These are phyloP conservation scores for Auricularia sp. DNA, from an alignment of 768 basidiomycete genomes.

Conservation along the genomic window DNA sequence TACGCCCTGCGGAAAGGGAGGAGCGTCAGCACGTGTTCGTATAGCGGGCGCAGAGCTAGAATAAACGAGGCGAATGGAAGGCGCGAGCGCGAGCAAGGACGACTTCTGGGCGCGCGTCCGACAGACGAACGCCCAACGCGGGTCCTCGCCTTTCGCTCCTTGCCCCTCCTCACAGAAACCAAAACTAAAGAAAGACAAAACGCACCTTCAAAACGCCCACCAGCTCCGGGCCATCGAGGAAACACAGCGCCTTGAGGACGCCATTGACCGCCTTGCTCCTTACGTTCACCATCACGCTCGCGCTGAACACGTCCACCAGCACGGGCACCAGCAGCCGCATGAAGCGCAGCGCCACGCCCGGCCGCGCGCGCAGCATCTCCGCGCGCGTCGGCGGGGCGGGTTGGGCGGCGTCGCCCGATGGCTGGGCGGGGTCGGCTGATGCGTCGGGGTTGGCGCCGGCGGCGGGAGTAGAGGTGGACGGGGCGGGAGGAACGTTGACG, in stretches of 20 bases:
- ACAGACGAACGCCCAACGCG: too few species aligned
- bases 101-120: too few species aligned
- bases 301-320: conserved; percentile 97
- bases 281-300: conserved; percentile 81
- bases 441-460: conserved; percentile 4
- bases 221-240: conserved; percentile 68
- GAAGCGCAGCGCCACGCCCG: conserved; percentile 71
- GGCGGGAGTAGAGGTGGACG: too few species aligned
- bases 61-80: too few species aligned
- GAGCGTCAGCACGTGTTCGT: too few species aligned
- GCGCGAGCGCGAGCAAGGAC: too few species aligned
- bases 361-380: conserved; percentile 64
- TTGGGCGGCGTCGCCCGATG: conserved; percentile 33
- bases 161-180: not conserved
- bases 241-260: conserved; percentile 84
- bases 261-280: conserved; percentile 84
- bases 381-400: conserved; percentile 35
- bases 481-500: too few species aligned
- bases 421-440: conserved; percentile 16
- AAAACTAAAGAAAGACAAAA: conserved; percentile 10
- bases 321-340: conserved; percentile 87
- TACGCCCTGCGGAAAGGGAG: conserved; percentile 29
- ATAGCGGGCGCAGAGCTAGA: too few species aligned
- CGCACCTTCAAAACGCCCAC: conserved; percentile 69
- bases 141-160: conserved; percentile 35